These are phyloP conservation scores for Phytopythium mirpurense DNA, from an alignment of 352 stramenopile species.

Conservation along the genomic window DNA sequence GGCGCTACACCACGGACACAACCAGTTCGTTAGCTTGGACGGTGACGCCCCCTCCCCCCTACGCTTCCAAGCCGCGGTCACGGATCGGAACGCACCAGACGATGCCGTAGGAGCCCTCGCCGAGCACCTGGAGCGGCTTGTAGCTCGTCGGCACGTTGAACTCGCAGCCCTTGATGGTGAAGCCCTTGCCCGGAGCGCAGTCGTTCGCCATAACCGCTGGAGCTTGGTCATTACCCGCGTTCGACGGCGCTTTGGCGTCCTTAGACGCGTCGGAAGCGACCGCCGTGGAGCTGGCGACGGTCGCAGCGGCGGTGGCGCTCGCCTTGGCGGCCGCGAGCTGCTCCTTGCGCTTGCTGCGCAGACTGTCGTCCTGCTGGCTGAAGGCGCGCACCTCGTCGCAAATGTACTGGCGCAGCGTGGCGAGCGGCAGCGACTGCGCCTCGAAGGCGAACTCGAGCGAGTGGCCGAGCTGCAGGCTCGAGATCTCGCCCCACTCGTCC, in stretches of 20 bases:
- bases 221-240: background rate
- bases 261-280: background rate
- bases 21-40: too few species aligned
- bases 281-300: background rate
- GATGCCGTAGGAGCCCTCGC: constrained; percentile 91
- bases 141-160: constrained; percentile 85
- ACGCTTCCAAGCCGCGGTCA: too few species aligned
- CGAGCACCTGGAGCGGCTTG: constrained; percentile 80
- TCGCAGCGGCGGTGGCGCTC: constrained; percentile 2
- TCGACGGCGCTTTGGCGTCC: background rate
- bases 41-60: too few species aligned
- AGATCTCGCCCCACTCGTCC: constrained; percentile 82
- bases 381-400: constrained; percentile 75
- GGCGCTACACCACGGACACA: constrained; percentile 23
- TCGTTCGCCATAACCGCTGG: constrained; percentile 32
- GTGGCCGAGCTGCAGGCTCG: constrained; percentile 45
- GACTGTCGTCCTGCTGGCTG: constrained; percentile 20
- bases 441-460: constrained; percentile 85
- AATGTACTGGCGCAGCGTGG: constrained; percentile 73
- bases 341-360: constrained; percentile 23
- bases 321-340: constrained; percentile 8
- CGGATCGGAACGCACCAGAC: constrained; percentile 84
- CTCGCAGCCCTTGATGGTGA: constrained; percentile 77
- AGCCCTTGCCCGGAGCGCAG: constrained; percentile 47
- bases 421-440: constrained; percentile 59